phyloP scores from a whole-genome alignment of 1,284 basidiomycete species.

The Fomitopsis palustris region DNA sequence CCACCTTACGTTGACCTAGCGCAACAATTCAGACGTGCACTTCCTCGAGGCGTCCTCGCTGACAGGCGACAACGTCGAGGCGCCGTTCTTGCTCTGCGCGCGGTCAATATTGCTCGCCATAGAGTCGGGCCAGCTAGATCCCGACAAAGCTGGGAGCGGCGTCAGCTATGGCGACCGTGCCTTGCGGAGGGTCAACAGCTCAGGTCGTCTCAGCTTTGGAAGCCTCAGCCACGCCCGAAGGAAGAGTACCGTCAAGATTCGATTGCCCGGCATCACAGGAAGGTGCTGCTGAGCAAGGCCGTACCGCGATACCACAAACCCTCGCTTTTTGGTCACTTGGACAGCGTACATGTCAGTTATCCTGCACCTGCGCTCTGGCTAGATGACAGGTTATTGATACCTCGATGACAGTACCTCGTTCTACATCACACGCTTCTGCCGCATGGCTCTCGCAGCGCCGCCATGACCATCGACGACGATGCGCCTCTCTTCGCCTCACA shows the following conservation, averaged over 20 bases:
- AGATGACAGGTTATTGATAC: neutral
- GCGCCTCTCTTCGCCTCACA: neutral
- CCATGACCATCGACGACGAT: neutral
- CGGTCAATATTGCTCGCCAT: conserved; percentile 91
- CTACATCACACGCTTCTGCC: neutral
- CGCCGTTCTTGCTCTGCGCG: conserved; percentile 89
- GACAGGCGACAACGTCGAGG: conserved; percentile 90
- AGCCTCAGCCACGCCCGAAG: conserved; percentile 63
- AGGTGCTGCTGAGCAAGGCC: conserved; percentile 28
- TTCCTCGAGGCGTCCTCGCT: conserved; percentile 93
- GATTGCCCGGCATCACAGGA: conserved; percentile 50
- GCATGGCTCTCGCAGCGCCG: neutral
- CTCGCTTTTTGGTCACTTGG: neutral
- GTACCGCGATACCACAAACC: neutral
- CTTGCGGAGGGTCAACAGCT: conserved; percentile 80
- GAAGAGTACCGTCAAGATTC: conserved; percentile 55
- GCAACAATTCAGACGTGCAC: conserved; percentile 62
- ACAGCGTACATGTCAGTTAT: neutral
- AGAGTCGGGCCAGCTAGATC: conserved; percentile 88
- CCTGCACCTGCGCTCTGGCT: neutral
- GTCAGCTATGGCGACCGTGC: conserved; percentile 96
- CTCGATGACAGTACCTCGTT: neutral
- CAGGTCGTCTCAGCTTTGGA: conserved; percentile 78
- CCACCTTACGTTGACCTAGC: neutral
- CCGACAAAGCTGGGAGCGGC: conserved; percentile 90